Evolutionary conservation across 1,284 basidiomycete genomes (phyloP).

Genomic region (Volvariella volvacea): DNA sequence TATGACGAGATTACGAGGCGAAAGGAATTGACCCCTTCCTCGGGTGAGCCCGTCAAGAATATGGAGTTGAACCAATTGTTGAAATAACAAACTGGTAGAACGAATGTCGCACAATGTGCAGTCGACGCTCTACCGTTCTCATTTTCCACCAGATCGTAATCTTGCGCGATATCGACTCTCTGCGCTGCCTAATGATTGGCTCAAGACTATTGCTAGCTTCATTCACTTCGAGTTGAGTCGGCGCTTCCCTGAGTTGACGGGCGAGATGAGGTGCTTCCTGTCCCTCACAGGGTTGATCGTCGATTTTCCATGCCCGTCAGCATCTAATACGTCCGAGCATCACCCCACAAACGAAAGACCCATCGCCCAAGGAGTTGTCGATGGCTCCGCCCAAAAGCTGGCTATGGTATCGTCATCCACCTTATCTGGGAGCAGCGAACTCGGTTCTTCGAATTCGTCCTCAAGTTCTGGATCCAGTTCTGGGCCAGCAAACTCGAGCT

Average conservation of each 20-base stretch:
- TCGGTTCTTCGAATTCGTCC: too few species aligned
- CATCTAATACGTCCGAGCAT: not conserved
- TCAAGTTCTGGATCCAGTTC: too few species aligned
- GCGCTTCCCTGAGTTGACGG: not conserved
- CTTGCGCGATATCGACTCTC: not conserved
- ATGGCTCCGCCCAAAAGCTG: not conserved
- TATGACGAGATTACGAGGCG: not conserved
- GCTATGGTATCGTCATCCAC: too few species aligned
- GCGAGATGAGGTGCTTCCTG: not conserved
- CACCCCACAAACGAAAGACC: too few species aligned
- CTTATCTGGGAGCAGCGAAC: too few species aligned
- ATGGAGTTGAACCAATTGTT: not conserved
- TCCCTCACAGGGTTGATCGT: not conserved
- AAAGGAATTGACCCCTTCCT: not conserved
- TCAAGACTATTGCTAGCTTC: not conserved
- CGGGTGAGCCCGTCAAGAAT: not conserved
- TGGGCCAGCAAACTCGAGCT: too few species aligned
- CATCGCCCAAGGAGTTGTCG: not conserved
- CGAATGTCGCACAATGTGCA: not conserved
- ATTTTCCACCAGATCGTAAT: not conserved
- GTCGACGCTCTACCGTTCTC: not conserved
- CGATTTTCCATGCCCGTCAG: not conserved
- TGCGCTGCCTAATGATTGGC: not conserved
- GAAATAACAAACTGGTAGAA: not conserved
- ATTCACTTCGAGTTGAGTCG: not conserved